Evolutionary conservation across 2,329 filamentous ascomycete species (phyloP), one percentile per base, ranked within the genome.

Genomic region (Phyllosticta citriasiana): DNA sequence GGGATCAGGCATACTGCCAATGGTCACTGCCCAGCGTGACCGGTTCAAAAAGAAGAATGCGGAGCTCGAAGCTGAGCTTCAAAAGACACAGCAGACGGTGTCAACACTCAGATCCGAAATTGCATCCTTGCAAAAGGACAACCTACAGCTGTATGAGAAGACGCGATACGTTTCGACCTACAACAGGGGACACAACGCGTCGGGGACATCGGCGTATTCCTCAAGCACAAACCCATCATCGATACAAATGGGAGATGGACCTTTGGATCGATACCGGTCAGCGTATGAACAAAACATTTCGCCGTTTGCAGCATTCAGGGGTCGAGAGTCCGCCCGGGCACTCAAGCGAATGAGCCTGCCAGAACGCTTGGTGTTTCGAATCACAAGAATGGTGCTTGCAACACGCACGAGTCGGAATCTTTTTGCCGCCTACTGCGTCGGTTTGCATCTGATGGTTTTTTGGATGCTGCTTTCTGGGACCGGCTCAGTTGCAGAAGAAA

Each of bases 1-100:
- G 59, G 89, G 90, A 2, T 89, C 89, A 0, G 91, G 92, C 12
- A 97, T 99, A 65, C 79, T 99, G 25, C 95, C 94, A 35, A 99
- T 99, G 95, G 89, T 99, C 58, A 96, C 94, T 35, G 94, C 95
- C 1, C 95, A 99, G 76, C 88, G 94, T 64, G 94, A 99, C 76
- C 90, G 94, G 57, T 99, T 97, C 83, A 97, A 97, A 80, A 91
- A 96, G 79, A 90, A 92, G 70, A 97, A 96, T 66, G 79, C 85
- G 0, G 89, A 99, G 72, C 84, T 99, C 24, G 94, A 97, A 76
- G 84, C 88, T 63, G 93, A 97, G 70, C 80, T 97, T 9, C 91
- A 91, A 5, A 91, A 95, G 66, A 84, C 84, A 35, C 91, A 97
- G 73, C 83, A 85, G 55, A 88, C 84, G 0, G 86, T 97, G 24